These are phyloP conservation scores for Chaetomidium leptoderma DNA, from an alignment of 495 filamentous ascomycete genomes.

Conservation along the genomic window DNA sequence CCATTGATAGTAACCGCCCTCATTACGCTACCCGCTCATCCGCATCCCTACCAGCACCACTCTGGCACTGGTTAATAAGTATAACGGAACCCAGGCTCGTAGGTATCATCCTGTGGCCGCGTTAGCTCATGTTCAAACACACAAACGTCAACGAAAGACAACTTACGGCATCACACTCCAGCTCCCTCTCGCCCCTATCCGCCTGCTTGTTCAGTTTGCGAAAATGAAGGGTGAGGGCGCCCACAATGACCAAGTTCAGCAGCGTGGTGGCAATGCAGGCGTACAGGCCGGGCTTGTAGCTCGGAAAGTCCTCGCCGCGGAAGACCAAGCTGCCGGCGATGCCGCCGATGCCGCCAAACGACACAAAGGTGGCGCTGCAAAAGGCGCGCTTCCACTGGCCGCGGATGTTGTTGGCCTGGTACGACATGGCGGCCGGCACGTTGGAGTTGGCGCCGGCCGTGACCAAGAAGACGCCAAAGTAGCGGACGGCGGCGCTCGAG, in stretches of 20 bases:
- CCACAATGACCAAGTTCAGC: slow-evolving; percentile 37
- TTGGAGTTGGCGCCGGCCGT: slow-evolving; percentile 59
- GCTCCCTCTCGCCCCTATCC: slow-evolving; percentile 42
- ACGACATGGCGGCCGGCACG: slow-evolving; percentile 54
- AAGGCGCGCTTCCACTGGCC: slow-evolving; percentile 66
- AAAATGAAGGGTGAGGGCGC: slow-evolving; percentile 29
- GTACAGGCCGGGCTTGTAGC: slow-evolving; percentile 43
- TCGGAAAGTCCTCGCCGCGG: slow-evolving; percentile 33
- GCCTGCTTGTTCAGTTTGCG: slow-evolving; percentile 39
- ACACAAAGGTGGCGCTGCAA: slow-evolving; percentile 54
- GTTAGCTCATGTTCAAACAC: slow-evolving; percentile 20
- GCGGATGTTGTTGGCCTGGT: slow-evolving; percentile 65
- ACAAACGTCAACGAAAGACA: background rate
- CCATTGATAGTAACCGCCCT: slow-evolving; percentile 4
- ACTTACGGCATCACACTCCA: slow-evolving; percentile 42
- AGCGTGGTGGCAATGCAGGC: slow-evolving; percentile 41
- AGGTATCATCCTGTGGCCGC: slow-evolving; percentile 34
- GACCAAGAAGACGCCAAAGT: slow-evolving; percentile 62
- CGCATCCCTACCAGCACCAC: background rate
- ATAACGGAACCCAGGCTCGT: slow-evolving; percentile 44
- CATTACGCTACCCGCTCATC: background rate
- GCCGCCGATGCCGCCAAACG: slow-evolving; percentile 58
- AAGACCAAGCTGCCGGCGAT: slow-evolving; percentile 59
- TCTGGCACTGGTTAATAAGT: slow-evolving; percentile 36
- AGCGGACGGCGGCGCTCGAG: slow-evolving; percentile 47